Conservation (phyloP, 2,329 filamentous ascomycete species). For the Ambrosiella xylebori region DNA sequence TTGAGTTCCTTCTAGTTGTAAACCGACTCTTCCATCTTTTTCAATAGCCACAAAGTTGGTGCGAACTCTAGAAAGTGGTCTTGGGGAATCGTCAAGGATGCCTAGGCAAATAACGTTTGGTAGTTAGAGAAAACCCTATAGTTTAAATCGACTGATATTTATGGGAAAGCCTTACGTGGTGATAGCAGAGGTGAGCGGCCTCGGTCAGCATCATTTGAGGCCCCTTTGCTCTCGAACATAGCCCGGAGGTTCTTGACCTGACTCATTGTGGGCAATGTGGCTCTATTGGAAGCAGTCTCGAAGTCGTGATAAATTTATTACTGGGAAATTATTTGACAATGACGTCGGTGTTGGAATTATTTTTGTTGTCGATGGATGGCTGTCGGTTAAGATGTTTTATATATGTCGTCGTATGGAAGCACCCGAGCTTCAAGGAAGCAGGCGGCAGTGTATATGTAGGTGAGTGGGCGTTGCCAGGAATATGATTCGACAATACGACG, state of each 20-base stretch:
- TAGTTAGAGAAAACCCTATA: neutral
- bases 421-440: neutral
- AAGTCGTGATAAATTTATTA: neutral
- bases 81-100: slow-evolving; percentile 28
- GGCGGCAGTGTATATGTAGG: neutral
- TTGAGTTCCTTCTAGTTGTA: slow-evolving; percentile 28
- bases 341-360: neutral
- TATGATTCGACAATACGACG: slow-evolving; percentile 1
- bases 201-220: slow-evolving; percentile 42
- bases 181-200: slow-evolving; percentile 46
- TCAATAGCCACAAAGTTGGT: slow-evolving; percentile 62
- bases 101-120: slow-evolving; percentile 10
- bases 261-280: slow-evolving; percentile 34
- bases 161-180: slow-evolving; percentile 23
- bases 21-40: slow-evolving; percentile 40
- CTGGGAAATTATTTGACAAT: neutral
- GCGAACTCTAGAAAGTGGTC: slow-evolving; percentile 57
- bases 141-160: slow-evolving; percentile 14
- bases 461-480: neutral
- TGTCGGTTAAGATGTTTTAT: too few relatives aligned
- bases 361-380: neutral
- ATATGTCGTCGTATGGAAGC: neutral
- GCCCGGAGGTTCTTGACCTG: slow-evolving; percentile 60
- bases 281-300: neutral
- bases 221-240: slow-evolving; percentile 62